A percentile compares a stretch with the other conserved stretches of the same genome.
Evolutionary conservation across 129 eudicot species (phyloP).

Genomic region (Oenanthe sinensis): DNA sequence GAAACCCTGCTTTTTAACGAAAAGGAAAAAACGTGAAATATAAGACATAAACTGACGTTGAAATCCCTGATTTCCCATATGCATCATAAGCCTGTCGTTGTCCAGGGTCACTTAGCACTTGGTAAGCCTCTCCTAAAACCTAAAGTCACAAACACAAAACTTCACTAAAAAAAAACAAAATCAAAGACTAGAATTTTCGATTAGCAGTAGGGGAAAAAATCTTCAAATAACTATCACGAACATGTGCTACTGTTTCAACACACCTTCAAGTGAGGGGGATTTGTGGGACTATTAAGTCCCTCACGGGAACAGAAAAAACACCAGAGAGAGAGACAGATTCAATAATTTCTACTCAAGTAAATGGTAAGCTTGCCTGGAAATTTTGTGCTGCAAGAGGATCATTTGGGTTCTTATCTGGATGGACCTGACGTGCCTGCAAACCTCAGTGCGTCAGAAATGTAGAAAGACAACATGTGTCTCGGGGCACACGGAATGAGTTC

Average conservation of each 20-base stretch:
- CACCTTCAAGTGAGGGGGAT: background rate
- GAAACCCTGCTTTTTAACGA: background rate
- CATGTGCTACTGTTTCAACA: background rate
- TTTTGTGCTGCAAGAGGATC: conserved; percentile 90
- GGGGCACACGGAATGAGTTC: background rate
- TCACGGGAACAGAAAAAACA: background rate
- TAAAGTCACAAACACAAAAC: conserved; percentile 14
- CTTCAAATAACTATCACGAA: background rate
- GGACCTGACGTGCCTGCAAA: conserved; percentile 88
- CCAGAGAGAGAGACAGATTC: too few species aligned
- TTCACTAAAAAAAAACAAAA: background rate
- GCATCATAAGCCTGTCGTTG: conserved; percentile 92
- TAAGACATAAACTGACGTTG: conserved; percentile 55
- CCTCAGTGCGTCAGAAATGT: background rate
- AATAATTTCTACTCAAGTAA: background rate
- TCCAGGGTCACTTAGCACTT: conserved; percentile 85
- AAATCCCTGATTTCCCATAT: conserved; percentile 80
- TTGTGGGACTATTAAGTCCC: background rate
- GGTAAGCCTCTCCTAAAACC: conserved; percentile 97
- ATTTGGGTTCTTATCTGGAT: too few species aligned
- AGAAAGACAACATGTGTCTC: too few species aligned
- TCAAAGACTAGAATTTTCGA: too few species aligned
- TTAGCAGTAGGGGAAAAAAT: too few species aligned
- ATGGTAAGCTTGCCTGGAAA: conserved; percentile 54
- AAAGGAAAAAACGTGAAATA: too few species aligned